phyloP scores from a whole-genome alignment of 805 yeast genomes.

The Starmerella bombicola region DNA sequence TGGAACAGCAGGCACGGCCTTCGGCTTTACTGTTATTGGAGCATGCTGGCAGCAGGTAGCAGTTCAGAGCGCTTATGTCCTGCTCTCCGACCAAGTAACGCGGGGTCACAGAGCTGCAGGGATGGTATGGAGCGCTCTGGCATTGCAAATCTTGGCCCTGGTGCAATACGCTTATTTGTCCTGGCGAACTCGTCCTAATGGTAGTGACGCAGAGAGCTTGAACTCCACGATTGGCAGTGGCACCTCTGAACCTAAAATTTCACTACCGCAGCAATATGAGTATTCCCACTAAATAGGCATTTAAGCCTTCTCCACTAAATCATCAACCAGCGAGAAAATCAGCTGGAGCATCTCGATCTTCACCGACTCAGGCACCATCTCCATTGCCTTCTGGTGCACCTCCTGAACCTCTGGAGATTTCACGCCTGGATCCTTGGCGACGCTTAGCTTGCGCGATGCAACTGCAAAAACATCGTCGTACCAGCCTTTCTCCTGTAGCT shows the following conservation, averaged over 20 bases:
- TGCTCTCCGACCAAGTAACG: constrained; percentile 6
- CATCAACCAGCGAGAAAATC: constrained; percentile 31
- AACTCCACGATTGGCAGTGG: constrained; percentile 93
- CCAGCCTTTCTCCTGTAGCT: constrained; percentile 75
- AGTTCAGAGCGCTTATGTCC: constrained; percentile 16
- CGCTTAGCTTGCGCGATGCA: constrained; percentile 37
- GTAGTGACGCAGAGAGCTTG: constrained; percentile 48
- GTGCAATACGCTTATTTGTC: too few relatives aligned
- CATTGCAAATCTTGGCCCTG: constrained; percentile 7
- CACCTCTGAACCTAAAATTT: constrained; percentile 97
- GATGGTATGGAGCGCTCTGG: constrained; percentile 16
- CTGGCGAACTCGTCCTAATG: too few relatives aligned
- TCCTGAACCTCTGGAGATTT: constrained; percentile 5
- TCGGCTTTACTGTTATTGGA: constrained; percentile 9
- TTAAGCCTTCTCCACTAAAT: constrained; percentile 22
- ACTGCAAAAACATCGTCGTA: constrained; percentile 54
- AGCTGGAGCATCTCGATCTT: constrained; percentile 46
- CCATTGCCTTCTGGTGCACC: constrained; percentile 12
- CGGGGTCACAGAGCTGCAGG: constrained; percentile 19
- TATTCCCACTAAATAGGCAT: not conserved
- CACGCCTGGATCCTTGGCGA: constrained; percentile 39
- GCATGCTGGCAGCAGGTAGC: constrained; percentile 23
- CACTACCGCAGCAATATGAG: too few relatives aligned
- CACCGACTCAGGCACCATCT: constrained; percentile 52
- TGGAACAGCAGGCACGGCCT: constrained; percentile 1